phyloP scores from a whole-genome alignment of 306 rosid genomes.

The Cajanus cajan region DNA sequence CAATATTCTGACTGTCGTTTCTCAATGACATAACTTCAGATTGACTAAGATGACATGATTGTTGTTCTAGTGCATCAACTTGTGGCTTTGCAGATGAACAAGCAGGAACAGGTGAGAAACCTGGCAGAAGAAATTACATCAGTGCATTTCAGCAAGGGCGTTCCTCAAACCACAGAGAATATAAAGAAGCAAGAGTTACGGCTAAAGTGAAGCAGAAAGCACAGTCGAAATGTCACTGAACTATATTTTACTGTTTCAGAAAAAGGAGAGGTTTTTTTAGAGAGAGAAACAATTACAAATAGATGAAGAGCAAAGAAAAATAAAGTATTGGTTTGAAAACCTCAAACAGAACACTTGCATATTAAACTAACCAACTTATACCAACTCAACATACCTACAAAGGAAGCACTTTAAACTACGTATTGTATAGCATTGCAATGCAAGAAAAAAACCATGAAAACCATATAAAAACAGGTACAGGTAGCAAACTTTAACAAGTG shows the following conservation, averaged over 20 bases:
- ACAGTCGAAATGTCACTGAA: not conserved
- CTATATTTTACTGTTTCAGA: not conserved
- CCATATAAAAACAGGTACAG: not conserved
- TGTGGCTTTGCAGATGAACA: slow-evolving; percentile 54
- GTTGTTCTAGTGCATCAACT: slow-evolving; percentile 43
- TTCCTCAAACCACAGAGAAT: too few species aligned
- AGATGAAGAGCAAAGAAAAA: too few species aligned
- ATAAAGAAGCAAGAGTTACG: too few species aligned
- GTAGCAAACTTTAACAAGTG: too few species aligned
- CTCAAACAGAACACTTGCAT: too few species aligned
- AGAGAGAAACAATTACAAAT: not conserved
- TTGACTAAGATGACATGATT: slow-evolving; percentile 52
- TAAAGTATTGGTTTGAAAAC: too few species aligned
- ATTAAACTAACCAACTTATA: not conserved
- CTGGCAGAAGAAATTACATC: slow-evolving; percentile 45
- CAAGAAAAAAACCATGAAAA: not conserved
- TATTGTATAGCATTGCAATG: not conserved
- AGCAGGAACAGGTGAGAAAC: slow-evolving; percentile 43
- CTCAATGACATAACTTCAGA: slow-evolving; percentile 45
- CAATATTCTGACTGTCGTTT: slow-evolving; percentile 54
- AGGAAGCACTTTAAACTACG: not conserved
- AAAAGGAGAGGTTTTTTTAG: not conserved
- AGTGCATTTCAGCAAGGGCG: too few species aligned
- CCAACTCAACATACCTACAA: not conserved
- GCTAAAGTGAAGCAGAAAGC: slow-evolving; percentile 24